Evolutionary conservation across 2,329 filamentous ascomycete genomes (phyloP).

Genomic region (Rhinocladiella similis): DNA sequence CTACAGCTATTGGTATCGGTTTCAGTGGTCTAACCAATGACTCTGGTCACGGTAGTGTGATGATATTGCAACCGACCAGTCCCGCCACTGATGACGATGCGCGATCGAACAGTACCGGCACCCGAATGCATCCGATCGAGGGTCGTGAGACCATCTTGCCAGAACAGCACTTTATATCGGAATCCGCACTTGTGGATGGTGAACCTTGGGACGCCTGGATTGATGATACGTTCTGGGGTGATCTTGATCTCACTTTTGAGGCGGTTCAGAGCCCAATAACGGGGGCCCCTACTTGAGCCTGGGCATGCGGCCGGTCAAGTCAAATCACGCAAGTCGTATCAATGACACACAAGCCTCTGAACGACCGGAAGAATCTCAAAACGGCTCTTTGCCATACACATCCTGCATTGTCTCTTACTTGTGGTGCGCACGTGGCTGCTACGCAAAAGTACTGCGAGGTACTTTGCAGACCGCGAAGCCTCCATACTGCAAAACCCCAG

Average conservation of each 20-base stretch:
- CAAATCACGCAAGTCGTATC: background rate
- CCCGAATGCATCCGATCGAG: background rate
- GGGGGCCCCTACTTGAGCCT: background rate
- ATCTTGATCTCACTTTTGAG: background rate
- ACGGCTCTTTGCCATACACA: no score
- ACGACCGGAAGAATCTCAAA: no score
- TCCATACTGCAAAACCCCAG: conserved; percentile 16
- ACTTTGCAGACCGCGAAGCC: conserved; percentile 20
- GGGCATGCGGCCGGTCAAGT: background rate
- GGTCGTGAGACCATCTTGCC: background rate
- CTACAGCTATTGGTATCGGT: background rate
- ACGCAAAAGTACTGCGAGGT: conserved; percentile 10
- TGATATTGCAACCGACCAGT: background rate
- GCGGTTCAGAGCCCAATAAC: background rate
- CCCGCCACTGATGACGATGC: background rate
- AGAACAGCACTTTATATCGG: background rate
- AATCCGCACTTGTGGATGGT: background rate
- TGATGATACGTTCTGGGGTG: background rate
- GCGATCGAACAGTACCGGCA: background rate
- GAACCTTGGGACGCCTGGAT: background rate
- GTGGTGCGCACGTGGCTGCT: background rate
- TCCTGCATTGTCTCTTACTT: no score
- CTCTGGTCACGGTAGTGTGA: background rate
- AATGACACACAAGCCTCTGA: no score
- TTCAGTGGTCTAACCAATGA: background rate